These are phyloP conservation scores for Knufia fluminis DNA, from an alignment of 2,329 filamentous ascomycete species.

Conservation along the genomic window DNA sequence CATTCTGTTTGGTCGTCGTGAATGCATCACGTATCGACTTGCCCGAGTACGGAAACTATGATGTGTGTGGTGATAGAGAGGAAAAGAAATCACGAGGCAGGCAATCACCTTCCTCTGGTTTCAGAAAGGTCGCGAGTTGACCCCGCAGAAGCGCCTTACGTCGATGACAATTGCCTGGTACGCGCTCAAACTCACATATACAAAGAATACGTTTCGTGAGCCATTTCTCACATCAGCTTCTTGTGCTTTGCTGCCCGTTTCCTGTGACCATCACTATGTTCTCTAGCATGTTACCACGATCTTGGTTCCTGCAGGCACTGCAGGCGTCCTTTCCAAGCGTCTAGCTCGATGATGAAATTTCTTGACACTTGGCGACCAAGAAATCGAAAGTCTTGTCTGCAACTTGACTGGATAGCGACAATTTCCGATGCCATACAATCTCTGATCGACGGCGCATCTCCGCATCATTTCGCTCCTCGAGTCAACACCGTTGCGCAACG, in stretches of 20 bases:
- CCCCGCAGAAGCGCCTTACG: not conserved
- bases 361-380: conserved; percentile 6
- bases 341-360: not conserved
- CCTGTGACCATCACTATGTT: too few relatives aligned
- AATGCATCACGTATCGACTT: not conserved
- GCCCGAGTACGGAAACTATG: not conserved
- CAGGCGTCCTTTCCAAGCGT: not conserved
- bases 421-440: not conserved
- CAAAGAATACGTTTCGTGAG: not conserved
- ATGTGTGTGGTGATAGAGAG: not conserved
- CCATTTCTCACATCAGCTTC: not conserved
- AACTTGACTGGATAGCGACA: not conserved
- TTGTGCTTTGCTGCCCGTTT: not conserved
- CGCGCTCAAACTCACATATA: not conserved
- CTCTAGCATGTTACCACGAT: not conserved
- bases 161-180: not conserved
- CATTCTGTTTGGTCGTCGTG: not conserved
- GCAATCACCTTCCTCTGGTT: not conserved
- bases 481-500: not conserved
- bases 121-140: not conserved
- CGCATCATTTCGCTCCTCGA: not conserved
- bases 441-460: conserved; percentile 1
- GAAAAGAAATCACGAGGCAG: not conserved
- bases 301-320: not conserved
- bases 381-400: not conserved